These are phyloP conservation scores for Alloteropsis angusta DNA, from an alignment of 202 grass and related monocot species.

Conservation along the genomic window DNA sequence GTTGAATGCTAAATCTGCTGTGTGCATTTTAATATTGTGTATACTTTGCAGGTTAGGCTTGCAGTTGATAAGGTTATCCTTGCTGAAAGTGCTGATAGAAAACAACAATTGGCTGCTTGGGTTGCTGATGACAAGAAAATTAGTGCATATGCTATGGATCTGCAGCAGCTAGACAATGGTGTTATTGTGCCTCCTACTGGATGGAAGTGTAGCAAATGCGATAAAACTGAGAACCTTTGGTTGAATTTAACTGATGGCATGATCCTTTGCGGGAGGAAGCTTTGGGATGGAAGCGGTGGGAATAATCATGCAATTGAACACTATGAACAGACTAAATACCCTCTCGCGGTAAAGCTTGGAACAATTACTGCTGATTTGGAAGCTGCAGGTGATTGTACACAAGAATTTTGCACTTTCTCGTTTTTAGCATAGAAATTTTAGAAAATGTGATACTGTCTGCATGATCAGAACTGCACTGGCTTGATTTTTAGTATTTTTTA, in stretches of 20 bases:
- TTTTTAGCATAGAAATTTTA: not conserved
- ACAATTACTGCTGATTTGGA: constrained; percentile 89
- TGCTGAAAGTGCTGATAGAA: constrained; percentile 70
- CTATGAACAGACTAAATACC: constrained; percentile 77
- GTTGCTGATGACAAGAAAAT: constrained; percentile 78
- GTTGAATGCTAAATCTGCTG: not conserved
- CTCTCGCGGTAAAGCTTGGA: constrained; percentile 90
- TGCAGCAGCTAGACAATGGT: constrained; percentile 88
- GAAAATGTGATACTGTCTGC: not conserved
- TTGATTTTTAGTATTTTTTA: not conserved
- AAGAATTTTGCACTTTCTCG: not conserved
- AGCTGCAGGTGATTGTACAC: constrained; percentile 80
- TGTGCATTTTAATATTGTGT: not conserved
- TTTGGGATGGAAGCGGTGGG: constrained; percentile 92
- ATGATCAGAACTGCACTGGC: not conserved
- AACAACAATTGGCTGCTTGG: constrained; percentile 85
- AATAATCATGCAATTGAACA: constrained; percentile 94
- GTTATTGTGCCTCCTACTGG: constrained; percentile 75
- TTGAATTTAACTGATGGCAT: constrained; percentile 95
- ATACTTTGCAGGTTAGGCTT: constrained; percentile 60
- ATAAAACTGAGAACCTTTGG: constrained; percentile 98
- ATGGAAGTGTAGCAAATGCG: constrained; percentile 95
- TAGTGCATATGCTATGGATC: constrained; percentile 68
- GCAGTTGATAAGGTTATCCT: constrained; percentile 82
- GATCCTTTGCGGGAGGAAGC: constrained; percentile 70